phyloP scores from a whole-genome alignment of 1,139 yeast species.

The Maudiozyma humilis region DNA sequence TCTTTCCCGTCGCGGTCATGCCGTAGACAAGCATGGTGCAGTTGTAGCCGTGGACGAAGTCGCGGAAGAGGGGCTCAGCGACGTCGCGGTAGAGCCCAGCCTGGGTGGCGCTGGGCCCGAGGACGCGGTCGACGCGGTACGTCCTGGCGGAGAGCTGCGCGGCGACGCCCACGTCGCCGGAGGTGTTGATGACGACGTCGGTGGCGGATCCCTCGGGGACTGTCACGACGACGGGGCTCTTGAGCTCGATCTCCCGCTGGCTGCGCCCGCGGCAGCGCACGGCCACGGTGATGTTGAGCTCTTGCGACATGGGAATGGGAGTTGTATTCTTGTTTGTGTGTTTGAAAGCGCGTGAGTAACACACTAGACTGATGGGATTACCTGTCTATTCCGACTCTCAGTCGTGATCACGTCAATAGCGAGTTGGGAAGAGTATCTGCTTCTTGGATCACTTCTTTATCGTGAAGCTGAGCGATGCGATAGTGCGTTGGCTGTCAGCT shows the following conservation, averaged over 20 bases:
- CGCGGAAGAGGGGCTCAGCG: constrained; percentile 59
- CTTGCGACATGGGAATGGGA: background rate
- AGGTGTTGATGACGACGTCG: constrained; percentile 33
- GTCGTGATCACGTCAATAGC: no score
- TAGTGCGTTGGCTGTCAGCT: no score
- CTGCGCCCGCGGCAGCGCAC: constrained; percentile 85
- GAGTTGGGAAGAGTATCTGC: no score
- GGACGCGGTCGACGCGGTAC: constrained; percentile 64
- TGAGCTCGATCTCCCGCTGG: constrained; percentile 57
- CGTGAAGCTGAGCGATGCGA: no score
- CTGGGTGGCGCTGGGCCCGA: constrained; percentile 67
- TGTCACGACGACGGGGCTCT: constrained; percentile 66
- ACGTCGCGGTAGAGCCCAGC: constrained; percentile 47
- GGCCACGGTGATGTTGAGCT: constrained; percentile 61
- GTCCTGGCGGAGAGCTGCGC: constrained; percentile 40
- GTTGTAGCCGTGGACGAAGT: constrained; percentile 60
- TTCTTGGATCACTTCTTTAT: no score
- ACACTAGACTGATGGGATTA: no score
- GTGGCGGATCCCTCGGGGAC: constrained; percentile 32
- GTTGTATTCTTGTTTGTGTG: background rate
- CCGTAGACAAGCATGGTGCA: constrained; percentile 74
- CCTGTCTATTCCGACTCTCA: no score
- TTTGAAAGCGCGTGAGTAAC: no score
- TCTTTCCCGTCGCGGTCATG: constrained; percentile 75
- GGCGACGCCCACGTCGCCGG: constrained; percentile 37